Conservation (phyloP, 1,284 basidiomycete species). For the Cutaneotrichosporon cavernicola region DNA sequence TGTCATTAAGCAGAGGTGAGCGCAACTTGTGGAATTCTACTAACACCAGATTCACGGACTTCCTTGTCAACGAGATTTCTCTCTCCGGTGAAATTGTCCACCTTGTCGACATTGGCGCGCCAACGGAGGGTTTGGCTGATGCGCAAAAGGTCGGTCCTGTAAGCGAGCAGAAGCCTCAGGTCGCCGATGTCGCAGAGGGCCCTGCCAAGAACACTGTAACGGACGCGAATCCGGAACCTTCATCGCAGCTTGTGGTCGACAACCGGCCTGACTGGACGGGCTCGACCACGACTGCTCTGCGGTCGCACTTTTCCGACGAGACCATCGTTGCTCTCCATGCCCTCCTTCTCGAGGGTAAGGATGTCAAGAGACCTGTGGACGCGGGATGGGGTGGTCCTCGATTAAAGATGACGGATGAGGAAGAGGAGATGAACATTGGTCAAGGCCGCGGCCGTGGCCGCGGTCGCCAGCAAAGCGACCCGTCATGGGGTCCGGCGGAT, state of each 20-base stretch:
- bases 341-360: conserved; percentile 74
- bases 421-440: conserved; percentile 33
- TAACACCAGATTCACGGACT: conserved; percentile 81
- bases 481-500: conserved; percentile 56
- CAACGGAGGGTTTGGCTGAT: conserved; percentile 56
- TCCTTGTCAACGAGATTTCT: conserved; percentile 85
- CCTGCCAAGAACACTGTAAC: not conserved
- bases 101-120: conserved; percentile 66
- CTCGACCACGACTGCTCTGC: conserved; percentile 60
- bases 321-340: conserved; percentile 65
- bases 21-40: not conserved
- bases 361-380: conserved; percentile 59
- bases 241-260: conserved; percentile 35
- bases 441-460: conserved; percentile 9
- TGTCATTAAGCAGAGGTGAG: conserved; percentile 90
- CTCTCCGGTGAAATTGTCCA: conserved; percentile 73
- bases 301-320: conserved; percentile 64
- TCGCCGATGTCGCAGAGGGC: not conserved
- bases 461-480: conserved; percentile 29
- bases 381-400: conserved; percentile 54
- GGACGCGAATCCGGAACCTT: conserved; percentile 13
- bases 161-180: not conserved
- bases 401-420: conserved; percentile 32
- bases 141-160: conserved; percentile 5
- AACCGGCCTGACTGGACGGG: conserved; percentile 63